Evolutionary conservation across 352 stramenopile species (phyloP).

Genomic region (Pythium biforme): DNA sequence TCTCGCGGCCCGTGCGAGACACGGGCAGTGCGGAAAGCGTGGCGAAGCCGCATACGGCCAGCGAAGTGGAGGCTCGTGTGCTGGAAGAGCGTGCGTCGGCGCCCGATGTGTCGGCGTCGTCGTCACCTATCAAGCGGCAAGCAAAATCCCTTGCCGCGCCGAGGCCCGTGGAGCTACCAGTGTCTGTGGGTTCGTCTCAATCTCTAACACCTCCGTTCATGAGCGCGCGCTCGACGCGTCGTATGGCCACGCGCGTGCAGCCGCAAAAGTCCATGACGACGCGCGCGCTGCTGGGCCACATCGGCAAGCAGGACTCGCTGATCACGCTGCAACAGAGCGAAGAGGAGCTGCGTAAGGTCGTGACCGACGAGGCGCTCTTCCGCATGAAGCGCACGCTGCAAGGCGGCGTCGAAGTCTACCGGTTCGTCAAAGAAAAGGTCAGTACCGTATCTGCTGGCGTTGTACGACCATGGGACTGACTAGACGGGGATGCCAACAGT

Average conservation of each 20-base stretch:
- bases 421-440: constrained; percentile 20
- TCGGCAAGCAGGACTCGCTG: constrained; percentile 17
- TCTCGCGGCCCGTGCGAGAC: not conserved
- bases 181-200: not conserved
- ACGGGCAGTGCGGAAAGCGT: no score
- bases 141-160: not conserved
- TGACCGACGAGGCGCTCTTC: constrained; percentile 18
- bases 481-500: constrained; percentile 29
- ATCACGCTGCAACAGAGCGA: constrained; percentile 14
- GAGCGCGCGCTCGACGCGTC: constrained; percentile 2
- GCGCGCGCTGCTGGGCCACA: constrained; percentile 12
- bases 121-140: not conserved
- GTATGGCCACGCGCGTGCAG: constrained; percentile 21
- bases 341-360: constrained; percentile 15
- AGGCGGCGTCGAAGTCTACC: constrained; percentile 21
- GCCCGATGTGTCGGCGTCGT: not conserved
- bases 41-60: no score
- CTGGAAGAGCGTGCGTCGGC: not conserved
- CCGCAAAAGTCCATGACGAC: constrained; percentile 24
- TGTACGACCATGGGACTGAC: not conserved
- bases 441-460: not conserved
- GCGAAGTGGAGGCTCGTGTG: not conserved
- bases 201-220: not conserved
- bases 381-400: constrained; percentile 15
- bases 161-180: not conserved